phyloP scores from a whole-genome alignment of 768 basidiomycete species.

The Coprinopsis sp. region DNA sequence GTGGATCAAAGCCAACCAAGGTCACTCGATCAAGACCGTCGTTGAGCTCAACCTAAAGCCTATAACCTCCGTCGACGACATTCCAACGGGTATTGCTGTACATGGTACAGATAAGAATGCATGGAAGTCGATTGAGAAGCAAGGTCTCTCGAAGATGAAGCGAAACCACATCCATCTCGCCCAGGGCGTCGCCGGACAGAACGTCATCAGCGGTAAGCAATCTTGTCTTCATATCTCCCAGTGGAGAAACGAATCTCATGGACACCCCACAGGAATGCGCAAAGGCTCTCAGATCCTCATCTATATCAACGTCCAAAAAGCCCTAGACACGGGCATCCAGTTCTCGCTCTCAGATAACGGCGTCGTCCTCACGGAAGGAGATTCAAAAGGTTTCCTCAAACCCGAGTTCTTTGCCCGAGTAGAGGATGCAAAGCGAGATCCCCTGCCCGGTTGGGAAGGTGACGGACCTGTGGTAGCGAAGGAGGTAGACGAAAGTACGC shows the following conservation, averaged over 20 bases:
- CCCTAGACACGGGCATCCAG: constrained; percentile 56
- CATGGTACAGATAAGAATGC: constrained; percentile 72
- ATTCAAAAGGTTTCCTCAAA: constrained; percentile 32
- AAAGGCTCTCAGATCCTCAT: constrained; percentile 56
- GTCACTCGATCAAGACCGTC: constrained; percentile 77
- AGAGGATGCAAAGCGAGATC: constrained; percentile 40
- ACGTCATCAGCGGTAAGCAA: constrained; percentile 70
- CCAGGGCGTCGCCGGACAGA: constrained; percentile 61
- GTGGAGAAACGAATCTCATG: not conserved
- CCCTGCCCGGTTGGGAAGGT: constrained; percentile 32
- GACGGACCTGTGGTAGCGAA: constrained; percentile 8
- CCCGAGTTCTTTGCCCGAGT: constrained; percentile 69
- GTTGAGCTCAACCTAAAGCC: constrained; percentile 65
- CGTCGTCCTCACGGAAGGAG: constrained; percentile 81
- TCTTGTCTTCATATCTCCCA: not conserved
- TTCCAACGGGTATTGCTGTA: constrained; percentile 68
- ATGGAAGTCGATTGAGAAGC: constrained; percentile 67
- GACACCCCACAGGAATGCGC: constrained; percentile 64
- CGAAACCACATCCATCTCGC: constrained; percentile 94
- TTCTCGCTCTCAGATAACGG: constrained; percentile 84
- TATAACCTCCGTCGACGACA: constrained; percentile 52
- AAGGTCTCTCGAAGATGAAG: constrained; percentile 79
- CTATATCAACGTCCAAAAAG: constrained; percentile 5
- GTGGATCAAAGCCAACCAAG: constrained; percentile 91
- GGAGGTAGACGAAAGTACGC: not conserved